Percentiles rank a stretch among this genome's conserved stretches.
Evolutionary conservation across 805 yeast genomes (phyloP).

Genomic region (Metschnikowia bowlesiae): DNA sequence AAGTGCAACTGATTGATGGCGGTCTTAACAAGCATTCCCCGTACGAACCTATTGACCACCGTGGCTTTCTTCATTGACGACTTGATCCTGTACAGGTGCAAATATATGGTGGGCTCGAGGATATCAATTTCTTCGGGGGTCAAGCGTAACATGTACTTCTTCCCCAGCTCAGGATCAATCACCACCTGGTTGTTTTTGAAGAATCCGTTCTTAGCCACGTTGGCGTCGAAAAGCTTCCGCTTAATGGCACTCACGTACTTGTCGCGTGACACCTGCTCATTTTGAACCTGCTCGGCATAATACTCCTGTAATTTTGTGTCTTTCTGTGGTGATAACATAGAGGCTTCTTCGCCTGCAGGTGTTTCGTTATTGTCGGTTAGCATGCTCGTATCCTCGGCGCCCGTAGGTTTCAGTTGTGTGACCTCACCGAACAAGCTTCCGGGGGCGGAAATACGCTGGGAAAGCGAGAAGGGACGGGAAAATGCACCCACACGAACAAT

Average conservation of each 20-base stretch:
- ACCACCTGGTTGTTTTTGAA: slow-evolving; percentile 61
- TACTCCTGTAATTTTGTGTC: slow-evolving; percentile 45
- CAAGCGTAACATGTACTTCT: slow-evolving; percentile 52
- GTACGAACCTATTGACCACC: slow-evolving; percentile 68
- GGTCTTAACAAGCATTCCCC: slow-evolving; percentile 62
- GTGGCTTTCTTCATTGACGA: slow-evolving; percentile 89
- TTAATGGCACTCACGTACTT: slow-evolving; percentile 70
- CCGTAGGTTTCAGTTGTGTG: slow-evolving; percentile 19
- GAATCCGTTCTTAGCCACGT: slow-evolving; percentile 60
- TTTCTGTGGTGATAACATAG: slow-evolving; percentile 24
- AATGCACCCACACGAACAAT: neutral
- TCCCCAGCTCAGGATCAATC: slow-evolving; percentile 36
- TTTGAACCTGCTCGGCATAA: slow-evolving; percentile 40
- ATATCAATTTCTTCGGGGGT: slow-evolving; percentile 64
- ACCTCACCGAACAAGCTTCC: slow-evolving; percentile 31
- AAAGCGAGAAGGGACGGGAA: neutral
- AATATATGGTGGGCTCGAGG: slow-evolving; percentile 83
- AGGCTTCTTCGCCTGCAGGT: slow-evolving; percentile 5
- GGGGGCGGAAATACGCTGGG: neutral
- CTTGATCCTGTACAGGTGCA: slow-evolving; percentile 76
- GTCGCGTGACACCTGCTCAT: slow-evolving; percentile 45
- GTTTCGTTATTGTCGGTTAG: slow-evolving; percentile 4
- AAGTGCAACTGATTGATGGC: slow-evolving; percentile 94
- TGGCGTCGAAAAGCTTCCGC: slow-evolving; percentile 54
- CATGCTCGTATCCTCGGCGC: neutral